Evolutionary conservation across 768 basidiomycete species (phyloP), one percentile per base, ranked within the genome.

Genomic region (Chalciporus pseudorubinellus): DNA sequence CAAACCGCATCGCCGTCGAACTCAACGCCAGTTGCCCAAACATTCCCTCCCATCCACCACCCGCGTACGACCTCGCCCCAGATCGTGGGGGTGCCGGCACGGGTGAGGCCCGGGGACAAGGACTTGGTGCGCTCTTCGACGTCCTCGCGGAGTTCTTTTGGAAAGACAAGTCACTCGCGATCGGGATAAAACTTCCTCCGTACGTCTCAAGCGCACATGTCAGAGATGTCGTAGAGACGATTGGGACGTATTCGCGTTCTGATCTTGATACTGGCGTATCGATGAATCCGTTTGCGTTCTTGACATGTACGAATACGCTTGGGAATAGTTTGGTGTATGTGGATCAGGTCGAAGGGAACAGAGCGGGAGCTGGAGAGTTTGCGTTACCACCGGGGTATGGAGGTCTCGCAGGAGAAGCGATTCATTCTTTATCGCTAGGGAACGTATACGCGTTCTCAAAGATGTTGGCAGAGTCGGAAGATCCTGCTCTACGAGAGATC

Each of bases 21-120:
- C 74, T 93, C 62, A 94, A 94, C 66, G 83, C 89, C 0, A 87
- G 84, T 36, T 94, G 92, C 57, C 92, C 92, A 4, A 94, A 94
- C 64, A 87, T 92, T 57, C 62, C 67, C 49, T 69, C 67, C 11
- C 71, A 74, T 21, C 78, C 87, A 0, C 89, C 88, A 0, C 78
- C 84, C 18, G 80, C 87, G 10, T 93, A 93, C 68, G 68, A 77
- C 34, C 75, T 82, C 46, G 12, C 70, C 4, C 36, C 54, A 0
- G 34, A 36, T 9, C 13, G 31, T 11, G 31, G 14, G 8, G 4
- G 4, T 14, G 16, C 4, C 14, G 10, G 16, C 34, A 36, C 34
- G 2, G 16, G 34, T 5, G 34, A n/a, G n/a, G n/a, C n/a, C n/a
- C n/a, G 33, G 9, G 33, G 33, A 34, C 12, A 34, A 16, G 33